A percentile compares a stretch with the other conserved stretches of the same genome.
Evolutionary conservation across 768 basidiomycete genomes (phyloP).

Genomic region (Suillus fuscotomentosus): DNA sequence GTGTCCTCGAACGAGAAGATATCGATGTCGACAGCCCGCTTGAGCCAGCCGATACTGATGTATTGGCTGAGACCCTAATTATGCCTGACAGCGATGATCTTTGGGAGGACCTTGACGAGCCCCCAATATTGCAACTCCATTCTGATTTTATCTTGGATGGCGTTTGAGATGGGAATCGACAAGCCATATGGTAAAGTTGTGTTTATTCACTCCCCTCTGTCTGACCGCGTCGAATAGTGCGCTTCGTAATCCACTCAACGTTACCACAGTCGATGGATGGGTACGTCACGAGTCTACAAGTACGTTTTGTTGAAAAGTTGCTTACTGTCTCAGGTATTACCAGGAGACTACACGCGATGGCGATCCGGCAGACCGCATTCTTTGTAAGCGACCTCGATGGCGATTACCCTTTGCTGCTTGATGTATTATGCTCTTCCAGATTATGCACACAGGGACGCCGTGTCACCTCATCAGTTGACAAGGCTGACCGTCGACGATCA

Average conservation of each 20-base stretch:
- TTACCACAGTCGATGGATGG: constrained; percentile 84
- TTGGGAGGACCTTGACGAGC: constrained; percentile 46
- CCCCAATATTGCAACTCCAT: constrained; percentile 22
- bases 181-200: constrained; percentile 64
- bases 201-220: background rate
- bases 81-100: constrained; percentile 45
- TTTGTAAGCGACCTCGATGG: constrained; percentile 56
- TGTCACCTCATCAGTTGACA: constrained; percentile 57
- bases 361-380: constrained; percentile 74
- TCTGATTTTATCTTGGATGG: constrained; percentile 57
- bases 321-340: constrained; percentile 56
- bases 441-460: constrained; percentile 75
- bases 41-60: constrained; percentile 22
- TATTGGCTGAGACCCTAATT: constrained; percentile 16
- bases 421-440: constrained; percentile 42
- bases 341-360: constrained; percentile 98
- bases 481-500: constrained; percentile 80
- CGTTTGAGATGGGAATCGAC: constrained; percentile 98
- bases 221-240: constrained; percentile 46
- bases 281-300: constrained; percentile 37
- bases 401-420: background rate
- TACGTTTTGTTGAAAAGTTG: constrained; percentile 9
- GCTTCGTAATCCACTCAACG: constrained; percentile 87
- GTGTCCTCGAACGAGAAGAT: background rate
- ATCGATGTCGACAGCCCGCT: constrained; percentile 7